Evolutionary conservation across 208 protist species (phyloP), one percentile per base, ranked within the genome.

Genomic region (Leptomonas pyrrhocoris): DNA sequence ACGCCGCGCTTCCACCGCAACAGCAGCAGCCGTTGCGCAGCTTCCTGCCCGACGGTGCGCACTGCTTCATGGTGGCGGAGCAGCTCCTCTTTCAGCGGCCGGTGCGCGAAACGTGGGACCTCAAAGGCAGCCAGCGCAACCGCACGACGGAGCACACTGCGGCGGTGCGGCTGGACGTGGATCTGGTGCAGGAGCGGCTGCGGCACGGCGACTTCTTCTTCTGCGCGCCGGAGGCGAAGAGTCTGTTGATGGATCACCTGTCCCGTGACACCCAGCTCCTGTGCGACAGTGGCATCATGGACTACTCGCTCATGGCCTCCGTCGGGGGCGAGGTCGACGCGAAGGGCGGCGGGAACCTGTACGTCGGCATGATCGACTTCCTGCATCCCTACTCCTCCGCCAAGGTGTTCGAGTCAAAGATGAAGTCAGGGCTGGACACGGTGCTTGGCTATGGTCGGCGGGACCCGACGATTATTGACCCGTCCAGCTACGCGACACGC

Each of bases 91-190:
- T 67, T 30, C 45, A 63, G 6, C 68, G 50, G 1, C 64, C 50
- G 7, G 53, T 64, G 68, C 58, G 54, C 1, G 57, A 71, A 43
- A 70, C 65, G 2, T 96, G 88, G 66, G 91, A 96, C 40, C 73
- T 96, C 19, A 96, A 96, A 62, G 91, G 91, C 3, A 95, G 90
- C 45, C 90, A 94, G 62, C 81, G 87, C 59, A 95, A 94, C 71
- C 87, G 90, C 43, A 83, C 74, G 0, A 83, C 85, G 15, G 70
- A 77, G 30, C 71, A 79, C n/a, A 80, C 79, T 2, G 78, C 85
- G 30, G 55, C 62, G 7, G 90, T 95, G 36, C 77, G 77, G 42
- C 71, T 94, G 0, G 90, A 96, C 74, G 78, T 79, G n/a, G 85
- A 96, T 68, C 67, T 96, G 23, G 75, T 92, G 2, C 53, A 68